Evolutionary conservation across 2,329 filamentous ascomycete genomes (phyloP).

Genomic region (Penicillium janthinellum): DNA sequence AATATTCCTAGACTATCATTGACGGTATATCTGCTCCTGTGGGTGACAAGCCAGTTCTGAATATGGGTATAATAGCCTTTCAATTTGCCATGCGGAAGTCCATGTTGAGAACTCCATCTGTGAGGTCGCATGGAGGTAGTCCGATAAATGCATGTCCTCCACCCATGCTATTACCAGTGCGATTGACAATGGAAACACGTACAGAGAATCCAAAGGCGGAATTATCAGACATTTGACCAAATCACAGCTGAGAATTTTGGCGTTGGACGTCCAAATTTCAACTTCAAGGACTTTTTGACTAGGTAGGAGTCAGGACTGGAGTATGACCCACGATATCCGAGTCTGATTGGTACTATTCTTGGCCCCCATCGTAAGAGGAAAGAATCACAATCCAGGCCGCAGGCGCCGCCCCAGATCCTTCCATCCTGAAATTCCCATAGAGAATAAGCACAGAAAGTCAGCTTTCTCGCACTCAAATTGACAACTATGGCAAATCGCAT

Average conservation of each 20-base stretch:
- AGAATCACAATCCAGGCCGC: neutral
- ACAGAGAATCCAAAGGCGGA: too few species aligned
- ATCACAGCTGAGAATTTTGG: too few species aligned
- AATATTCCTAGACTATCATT: neutral
- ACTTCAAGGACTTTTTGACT: neutral
- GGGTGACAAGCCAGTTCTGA: neutral
- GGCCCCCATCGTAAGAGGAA: neutral
- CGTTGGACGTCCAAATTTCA: too few species aligned
- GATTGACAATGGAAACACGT: neutral
- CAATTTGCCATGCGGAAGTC: neutral
- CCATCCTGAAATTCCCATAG: too few species aligned
- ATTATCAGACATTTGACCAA: too few species aligned
- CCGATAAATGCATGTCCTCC: neutral
- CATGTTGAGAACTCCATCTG: too few species aligned
- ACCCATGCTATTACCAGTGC: neutral
- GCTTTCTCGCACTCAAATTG: neutral
- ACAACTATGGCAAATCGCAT: slow-evolving; percentile 3
- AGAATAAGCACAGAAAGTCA: too few species aligned
- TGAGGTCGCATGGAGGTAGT: neutral
- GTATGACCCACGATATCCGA: neutral
- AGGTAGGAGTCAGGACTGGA: neutral
- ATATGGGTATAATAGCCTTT: neutral
- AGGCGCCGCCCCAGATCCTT: neutral
- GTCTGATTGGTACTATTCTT: neutral
- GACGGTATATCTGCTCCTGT: neutral